Conservation (phyloP, 805 yeast species). For the Candida multigemmis region DNA sequence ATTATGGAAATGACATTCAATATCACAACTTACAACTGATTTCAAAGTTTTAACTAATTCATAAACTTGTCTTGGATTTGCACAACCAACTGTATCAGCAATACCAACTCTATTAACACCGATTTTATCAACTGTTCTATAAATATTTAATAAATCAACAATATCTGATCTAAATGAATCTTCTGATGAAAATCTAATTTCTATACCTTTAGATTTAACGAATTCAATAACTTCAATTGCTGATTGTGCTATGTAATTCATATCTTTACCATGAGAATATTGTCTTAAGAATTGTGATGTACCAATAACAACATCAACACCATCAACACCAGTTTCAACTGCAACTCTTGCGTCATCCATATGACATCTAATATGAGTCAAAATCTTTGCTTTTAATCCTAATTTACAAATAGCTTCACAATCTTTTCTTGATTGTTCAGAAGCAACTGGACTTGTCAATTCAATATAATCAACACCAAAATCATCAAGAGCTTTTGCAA, state of each 20-base stretch:
- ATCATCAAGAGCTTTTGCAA: constrained; percentile 94
- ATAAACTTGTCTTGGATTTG: constrained; percentile 98
- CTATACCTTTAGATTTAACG: constrained; percentile 94
- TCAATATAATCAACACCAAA: constrained; percentile 98
- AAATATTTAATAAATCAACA: constrained; percentile 89
- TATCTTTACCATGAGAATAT: constrained; percentile 96
- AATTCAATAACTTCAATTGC: constrained; percentile 96
- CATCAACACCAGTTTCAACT: constrained; percentile 97
- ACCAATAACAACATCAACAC: constrained; percentile 97
- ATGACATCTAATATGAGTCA: constrained; percentile 96
- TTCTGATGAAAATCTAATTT: constrained; percentile 93
- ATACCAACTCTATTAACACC: constrained; percentile 99
- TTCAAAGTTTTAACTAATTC: constrained; percentile 91
- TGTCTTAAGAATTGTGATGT: constrained; percentile 92
- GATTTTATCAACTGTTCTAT: constrained; percentile 92
- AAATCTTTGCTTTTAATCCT: constrained; percentile 89
- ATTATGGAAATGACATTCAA: constrained; percentile 97
- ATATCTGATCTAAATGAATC: constrained; percentile 96
- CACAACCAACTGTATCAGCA: constrained; percentile 98
- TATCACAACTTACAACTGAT: constrained; percentile 91
- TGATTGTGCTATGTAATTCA: constrained; percentile 92
- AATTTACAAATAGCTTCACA: constrained; percentile 98
- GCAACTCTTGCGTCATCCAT: constrained; percentile 98
- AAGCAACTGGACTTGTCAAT: constrained; percentile 95
- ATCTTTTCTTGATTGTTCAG: constrained; percentile 85